Evolutionary conservation across 2,329 filamentous ascomycete genomes (phyloP), one percentile per base, ranked within the genome.

Genomic region (Trichoderma harzianum): DNA sequence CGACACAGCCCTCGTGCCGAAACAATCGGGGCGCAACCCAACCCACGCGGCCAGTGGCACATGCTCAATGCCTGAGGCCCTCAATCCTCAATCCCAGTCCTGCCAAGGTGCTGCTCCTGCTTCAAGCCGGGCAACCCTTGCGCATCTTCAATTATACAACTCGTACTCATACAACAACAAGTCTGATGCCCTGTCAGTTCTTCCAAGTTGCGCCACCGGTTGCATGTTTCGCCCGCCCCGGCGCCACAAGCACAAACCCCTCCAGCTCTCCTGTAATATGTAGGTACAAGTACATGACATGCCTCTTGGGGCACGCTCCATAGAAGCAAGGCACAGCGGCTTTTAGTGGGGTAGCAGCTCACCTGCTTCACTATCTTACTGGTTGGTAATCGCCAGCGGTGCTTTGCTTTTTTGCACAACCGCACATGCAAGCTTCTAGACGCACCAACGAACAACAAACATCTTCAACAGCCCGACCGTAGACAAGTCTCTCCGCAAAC

Each of bases 221-320:
- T 47, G 53, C 34, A 34, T 69, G 55, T 69, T 69, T 69, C 65
- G 53, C 36, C 65, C 65, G 55, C 53, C 65, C 57, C 34, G 55
- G 57, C 55, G 67, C 67, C 67, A 69, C 67, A 69, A 21, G 67
- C 57, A 36, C 11, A 62, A 53, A 62, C 67, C 67, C 67, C 67
- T 69, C 67, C 67, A 62, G 67, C 67, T 69, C 67, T 62, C 67
- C 67, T 69, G 55, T 60, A 61, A 61, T 57, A 60, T 58, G 65
- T 68, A 68, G 55, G 65, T 58, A 68, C 47, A 57, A 30, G 55
- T 60, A 60, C 53, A 60, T 60, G 21, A 18, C n/a, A 51, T 21
- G n/a, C 32, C 55, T 58, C 55, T 58, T 8, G 16, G 10, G 18
- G 55, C 55, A 53, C 51, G 53, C 26, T 60, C 34, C 32, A 55